phyloP scores from a whole-genome alignment of 2,329 filamentous ascomycete species.

The Pseudogymnoascus sp. region DNA sequence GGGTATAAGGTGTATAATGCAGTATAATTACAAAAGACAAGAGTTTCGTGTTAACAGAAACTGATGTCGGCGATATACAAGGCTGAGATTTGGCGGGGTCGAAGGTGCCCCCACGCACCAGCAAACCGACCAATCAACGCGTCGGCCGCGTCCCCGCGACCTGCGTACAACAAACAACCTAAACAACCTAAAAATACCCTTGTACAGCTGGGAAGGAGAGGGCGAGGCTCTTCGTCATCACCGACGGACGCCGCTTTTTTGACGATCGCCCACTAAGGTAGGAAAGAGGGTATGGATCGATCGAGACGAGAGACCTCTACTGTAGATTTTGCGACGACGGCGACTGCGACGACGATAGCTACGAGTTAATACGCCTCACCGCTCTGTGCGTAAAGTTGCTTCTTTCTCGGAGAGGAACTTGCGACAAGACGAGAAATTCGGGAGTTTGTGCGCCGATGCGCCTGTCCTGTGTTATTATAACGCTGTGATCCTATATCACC shows the following conservation, averaged over 20 bases:
- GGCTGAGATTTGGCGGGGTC: conserved; percentile 6
- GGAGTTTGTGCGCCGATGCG: background rate
- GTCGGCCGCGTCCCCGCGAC: conserved; percentile 6
- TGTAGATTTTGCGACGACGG: background rate
- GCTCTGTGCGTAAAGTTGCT: background rate
- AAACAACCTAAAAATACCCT: conserved; percentile 7
- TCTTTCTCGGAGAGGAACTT: background rate
- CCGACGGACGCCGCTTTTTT: background rate
- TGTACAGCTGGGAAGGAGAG: background rate
- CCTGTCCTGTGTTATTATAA: conserved; percentile 5
- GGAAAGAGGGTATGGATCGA: conserved; percentile 1
- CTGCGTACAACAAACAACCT: conserved; percentile 5
- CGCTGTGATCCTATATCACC: background rate
- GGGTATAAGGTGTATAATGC: background rate
- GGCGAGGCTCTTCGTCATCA: conserved; percentile 6
- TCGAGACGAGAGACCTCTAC: background rate
- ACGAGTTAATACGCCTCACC: background rate
- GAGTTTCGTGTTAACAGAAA: background rate
- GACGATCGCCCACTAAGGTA: background rate
- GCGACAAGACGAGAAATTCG: background rate
- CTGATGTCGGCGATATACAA: conserved; percentile 2
- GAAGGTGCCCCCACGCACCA: background rate
- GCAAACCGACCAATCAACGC: conserved; percentile 3
- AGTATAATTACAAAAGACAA: background rate
- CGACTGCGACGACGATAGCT: background rate